Conservation (phyloP, 2,329 filamentous ascomycete species). For the Cordyceps farinosa region DNA sequence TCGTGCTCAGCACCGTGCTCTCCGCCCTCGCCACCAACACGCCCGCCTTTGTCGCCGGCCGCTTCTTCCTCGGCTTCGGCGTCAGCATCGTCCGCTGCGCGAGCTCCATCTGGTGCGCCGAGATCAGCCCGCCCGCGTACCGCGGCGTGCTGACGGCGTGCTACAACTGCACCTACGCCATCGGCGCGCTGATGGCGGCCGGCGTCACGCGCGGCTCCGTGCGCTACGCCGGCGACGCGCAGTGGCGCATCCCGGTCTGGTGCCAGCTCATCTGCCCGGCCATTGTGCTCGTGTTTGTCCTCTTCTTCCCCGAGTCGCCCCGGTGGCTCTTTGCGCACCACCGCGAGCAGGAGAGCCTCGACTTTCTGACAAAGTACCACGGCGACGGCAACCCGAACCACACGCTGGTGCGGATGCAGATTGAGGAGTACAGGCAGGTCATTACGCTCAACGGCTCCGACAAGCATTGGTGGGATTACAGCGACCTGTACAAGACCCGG, state of each 20-base stretch:
- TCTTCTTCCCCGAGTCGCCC: conserved; percentile 42
- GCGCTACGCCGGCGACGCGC: conserved; percentile 25
- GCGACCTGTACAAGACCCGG: conserved; percentile 34
- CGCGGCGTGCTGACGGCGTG: conserved; percentile 37
- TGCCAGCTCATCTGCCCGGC: conserved; percentile 27
- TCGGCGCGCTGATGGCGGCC: conserved; percentile 44
- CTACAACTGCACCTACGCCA: conserved; percentile 39
- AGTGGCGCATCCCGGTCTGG: conserved; percentile 34
- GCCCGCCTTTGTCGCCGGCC: conserved; percentile 50
- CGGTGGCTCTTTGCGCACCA: conserved; percentile 40
- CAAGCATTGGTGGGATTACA: conserved; percentile 41
- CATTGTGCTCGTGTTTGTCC: conserved; percentile 12
- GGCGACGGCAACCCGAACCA: conserved; percentile 38
- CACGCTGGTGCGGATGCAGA: conserved; percentile 37
- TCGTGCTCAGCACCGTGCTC: conserved; percentile 38
- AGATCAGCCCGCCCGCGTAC: conserved; percentile 41
- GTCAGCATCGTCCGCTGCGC: conserved; percentile 30
- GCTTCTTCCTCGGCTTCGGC: conserved; percentile 60
- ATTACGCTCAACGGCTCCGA: conserved; percentile 35
- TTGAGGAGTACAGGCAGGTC: conserved; percentile 32
- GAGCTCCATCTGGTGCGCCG: conserved; percentile 40
- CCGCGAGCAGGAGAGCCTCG: conserved; percentile 34
- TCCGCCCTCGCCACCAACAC: conserved; percentile 38
- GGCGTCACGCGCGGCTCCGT: conserved; percentile 41
- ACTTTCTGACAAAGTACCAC: conserved; percentile 35